These are phyloP conservation scores for Fusarium citri DNA, from an alignment of 2,329 filamentous ascomycete species.

Conservation along the genomic window DNA sequence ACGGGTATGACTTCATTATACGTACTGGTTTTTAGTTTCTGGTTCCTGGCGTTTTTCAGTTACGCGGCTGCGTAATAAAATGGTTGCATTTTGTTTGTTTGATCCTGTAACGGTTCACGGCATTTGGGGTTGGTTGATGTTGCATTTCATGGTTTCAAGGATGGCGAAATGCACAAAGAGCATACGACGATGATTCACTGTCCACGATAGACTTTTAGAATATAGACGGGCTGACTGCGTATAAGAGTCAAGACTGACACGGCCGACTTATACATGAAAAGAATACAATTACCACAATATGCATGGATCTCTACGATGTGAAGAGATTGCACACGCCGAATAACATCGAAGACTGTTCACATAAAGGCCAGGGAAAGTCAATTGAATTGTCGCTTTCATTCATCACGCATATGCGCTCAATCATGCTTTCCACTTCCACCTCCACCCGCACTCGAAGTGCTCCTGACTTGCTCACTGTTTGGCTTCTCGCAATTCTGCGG, in stretches of 20 bases:
- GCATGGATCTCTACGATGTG: background rate
- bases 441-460: background rate
- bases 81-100: slow-evolving; percentile 17
- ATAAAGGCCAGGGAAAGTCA: background rate
- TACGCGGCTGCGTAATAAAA: slow-evolving; percentile 13
- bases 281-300: background rate
- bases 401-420: slow-evolving; percentile 42
- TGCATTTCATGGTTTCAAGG: slow-evolving; percentile 11
- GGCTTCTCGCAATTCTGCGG: slow-evolving; percentile 10
- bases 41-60: slow-evolving; percentile 21
- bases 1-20: background rate
- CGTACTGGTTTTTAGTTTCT: background rate
- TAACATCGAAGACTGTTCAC: background rate
- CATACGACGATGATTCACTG: slow-evolving; percentile 18
- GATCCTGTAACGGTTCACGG: slow-evolving; percentile 11
- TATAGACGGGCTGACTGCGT: slow-evolving; percentile 15
- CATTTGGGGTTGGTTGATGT: slow-evolving; percentile 11
- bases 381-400: slow-evolving; percentile 43
- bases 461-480: slow-evolving; percentile 1
- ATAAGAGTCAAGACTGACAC: slow-evolving; percentile 4
- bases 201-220: slow-evolving; percentile 31
- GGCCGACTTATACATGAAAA: background rate
- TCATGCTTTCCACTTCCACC: slow-evolving; percentile 17
- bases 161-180: slow-evolving; percentile 17
- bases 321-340: background rate